Percentiles rank a stretch among this genome's conserved stretches.
Conservation (phyloP, 2,329 filamentous ascomycete genomes). For the Phialocephala sp. region DNA sequence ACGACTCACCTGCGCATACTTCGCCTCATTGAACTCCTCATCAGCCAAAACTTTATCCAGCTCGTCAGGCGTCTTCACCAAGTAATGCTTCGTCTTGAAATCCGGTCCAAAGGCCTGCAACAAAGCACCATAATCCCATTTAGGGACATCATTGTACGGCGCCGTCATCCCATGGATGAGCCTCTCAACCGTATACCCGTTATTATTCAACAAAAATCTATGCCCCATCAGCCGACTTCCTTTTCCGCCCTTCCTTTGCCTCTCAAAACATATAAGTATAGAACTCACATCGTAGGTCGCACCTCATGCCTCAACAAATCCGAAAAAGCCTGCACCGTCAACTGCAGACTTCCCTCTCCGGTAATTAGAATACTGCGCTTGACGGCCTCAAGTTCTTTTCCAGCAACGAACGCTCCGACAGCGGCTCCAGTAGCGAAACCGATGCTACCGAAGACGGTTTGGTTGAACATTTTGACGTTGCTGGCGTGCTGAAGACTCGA, state of each 20-base stretch:
- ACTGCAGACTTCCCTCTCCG: slow-evolving; percentile 67
- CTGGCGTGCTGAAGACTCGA: slow-evolving; percentile 43
- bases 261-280: background rate
- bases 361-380: slow-evolving; percentile 60
- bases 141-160: slow-evolving; percentile 56
- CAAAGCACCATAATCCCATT: slow-evolving; percentile 42
- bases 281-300: slow-evolving; percentile 43
- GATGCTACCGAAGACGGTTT: slow-evolving; percentile 55
- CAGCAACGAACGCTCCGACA: slow-evolving; percentile 60
- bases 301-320: slow-evolving; percentile 63
- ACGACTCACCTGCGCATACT: slow-evolving; percentile 15
- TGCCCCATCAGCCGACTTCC: background rate
- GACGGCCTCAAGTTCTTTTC: slow-evolving; percentile 23
- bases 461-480: slow-evolving; percentile 46
- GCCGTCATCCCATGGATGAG: slow-evolving; percentile 59
- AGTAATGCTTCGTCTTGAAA: slow-evolving; percentile 13
- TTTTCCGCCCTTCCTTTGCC: background rate
- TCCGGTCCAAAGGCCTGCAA: slow-evolving; percentile 21
- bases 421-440: slow-evolving; percentile 64
- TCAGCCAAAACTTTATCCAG: slow-evolving; percentile 13
- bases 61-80: slow-evolving; percentile 15
- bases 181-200: slow-evolving; percentile 63
- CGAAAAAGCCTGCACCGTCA: slow-evolving; percentile 68
- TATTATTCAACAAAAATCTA: slow-evolving; percentile 59
- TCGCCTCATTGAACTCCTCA: slow-evolving; percentile 17